These are phyloP conservation scores for Cladosporium sp. DNA, from an alignment of 2,329 filamentous ascomycete species.

Conservation along the genomic window DNA sequence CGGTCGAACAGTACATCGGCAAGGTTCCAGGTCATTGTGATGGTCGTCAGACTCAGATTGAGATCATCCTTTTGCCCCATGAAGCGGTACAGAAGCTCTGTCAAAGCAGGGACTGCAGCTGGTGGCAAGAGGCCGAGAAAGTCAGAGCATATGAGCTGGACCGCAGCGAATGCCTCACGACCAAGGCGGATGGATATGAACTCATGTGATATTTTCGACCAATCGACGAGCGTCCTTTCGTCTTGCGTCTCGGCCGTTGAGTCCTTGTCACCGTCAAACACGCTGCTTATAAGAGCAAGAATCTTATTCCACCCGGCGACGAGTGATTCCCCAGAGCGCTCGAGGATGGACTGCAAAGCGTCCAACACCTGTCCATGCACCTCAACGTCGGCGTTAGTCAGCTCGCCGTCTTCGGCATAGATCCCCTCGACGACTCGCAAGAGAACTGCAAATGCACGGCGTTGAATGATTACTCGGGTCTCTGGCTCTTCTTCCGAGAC, in stretches of 20 bases:
- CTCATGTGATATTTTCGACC: conserved; percentile 26
- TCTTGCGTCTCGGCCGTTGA: conserved; percentile 9
- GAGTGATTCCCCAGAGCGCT: conserved; percentile 81
- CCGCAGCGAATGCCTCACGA: conserved; percentile 78
- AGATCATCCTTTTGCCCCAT: conserved; percentile 85
- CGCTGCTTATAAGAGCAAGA: conserved; percentile 78
- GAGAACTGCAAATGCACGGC: conserved; percentile 32
- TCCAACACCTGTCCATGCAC: conserved; percentile 68
- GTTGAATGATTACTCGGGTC: conserved; percentile 25
- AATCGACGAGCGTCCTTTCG: conserved; percentile 21
- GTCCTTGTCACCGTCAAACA: conserved; percentile 53
- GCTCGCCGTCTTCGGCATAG: conserved; percentile 25
- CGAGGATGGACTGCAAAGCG: conserved; percentile 67
- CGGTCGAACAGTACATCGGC: conserved; percentile 62
- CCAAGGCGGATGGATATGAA: conserved; percentile 67
- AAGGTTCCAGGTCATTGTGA: conserved; percentile 93
- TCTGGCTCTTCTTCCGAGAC: conserved; percentile 43
- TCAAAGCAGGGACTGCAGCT: conserved; percentile 69
- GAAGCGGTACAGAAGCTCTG: conserved; percentile 86
- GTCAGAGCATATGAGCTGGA: conserved; percentile 91
- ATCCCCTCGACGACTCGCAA: conserved; percentile 42
- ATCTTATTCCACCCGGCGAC: conserved; percentile 78
- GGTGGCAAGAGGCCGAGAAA: conserved; percentile 70
- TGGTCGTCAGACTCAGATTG: conserved; percentile 92
- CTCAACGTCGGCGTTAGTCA: conserved; percentile 31